Evolutionary conservation across 2,329 filamentous ascomycete species (phyloP), one percentile per base, ranked within the genome.

Genomic region (Rutstroemia sp.): DNA sequence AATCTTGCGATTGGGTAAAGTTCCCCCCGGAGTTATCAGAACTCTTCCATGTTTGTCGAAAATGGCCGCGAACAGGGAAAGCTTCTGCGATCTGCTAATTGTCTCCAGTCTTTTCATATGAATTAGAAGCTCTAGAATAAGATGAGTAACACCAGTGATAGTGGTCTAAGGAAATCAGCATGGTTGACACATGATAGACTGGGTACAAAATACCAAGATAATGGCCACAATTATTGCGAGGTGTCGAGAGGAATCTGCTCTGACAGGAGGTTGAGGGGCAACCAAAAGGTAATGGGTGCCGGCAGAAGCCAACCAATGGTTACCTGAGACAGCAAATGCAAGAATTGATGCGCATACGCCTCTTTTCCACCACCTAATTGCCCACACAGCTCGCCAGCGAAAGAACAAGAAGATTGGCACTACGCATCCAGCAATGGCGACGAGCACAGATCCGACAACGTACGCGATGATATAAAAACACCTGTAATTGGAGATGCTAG

Each of bases 291-390:
- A 94, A 8, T 71, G 69, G 2, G 88, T 94, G 16, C 87, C 87
- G 8, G 81, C 78, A 7, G 85, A 79, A 34, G 87, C 89, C 56
- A 86, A 86, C 86, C 88, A 95, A 71, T 95, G 89, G 89, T 95
- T 94, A 1, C 88, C 88, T 9, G 85, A 91, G 2, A 92, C 88
- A 42, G 87, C 88, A 16, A 80, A 76, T 8, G 88, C 87, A 46
- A 95, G 76, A 21, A 91, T 71, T 42, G 82, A 72, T 8, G 85
- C 86, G 57, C 85, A 88, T 3, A 84, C 65, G 8, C 78, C 71
- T 56, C 89, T 78, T 67, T 89, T 89, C 84, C 86, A 90, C 81
- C 86, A 89, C 14, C 81, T 82, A 66, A 85, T 86, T 50, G 87
- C 87, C 88, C 89, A 95, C 16, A 81, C 79, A 19, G 86, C 82